Conservation (phyloP, 1,284 basidiomycete species). For the Tilletia setariae region DNA sequence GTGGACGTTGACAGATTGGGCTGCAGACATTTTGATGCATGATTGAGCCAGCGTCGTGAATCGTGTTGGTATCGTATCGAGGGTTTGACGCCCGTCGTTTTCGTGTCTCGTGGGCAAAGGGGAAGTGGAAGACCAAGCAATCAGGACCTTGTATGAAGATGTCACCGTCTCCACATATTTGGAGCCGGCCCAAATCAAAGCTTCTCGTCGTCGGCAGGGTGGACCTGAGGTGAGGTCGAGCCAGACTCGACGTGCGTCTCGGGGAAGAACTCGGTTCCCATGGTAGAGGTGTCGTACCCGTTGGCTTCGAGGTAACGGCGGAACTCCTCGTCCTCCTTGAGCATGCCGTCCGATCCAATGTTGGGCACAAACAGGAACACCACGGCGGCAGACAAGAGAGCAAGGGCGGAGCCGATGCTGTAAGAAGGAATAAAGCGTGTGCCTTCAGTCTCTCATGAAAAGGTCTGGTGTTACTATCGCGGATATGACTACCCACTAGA, state of each 20-base stretch:
- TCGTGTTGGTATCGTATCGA: no score
- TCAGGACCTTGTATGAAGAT: no score
- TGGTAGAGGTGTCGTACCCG: constrained; percentile 43
- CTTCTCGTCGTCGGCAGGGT: neutral
- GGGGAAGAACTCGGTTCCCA: constrained; percentile 28
- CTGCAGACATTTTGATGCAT: no score
- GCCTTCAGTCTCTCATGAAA: neutral
- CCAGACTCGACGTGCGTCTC: neutral
- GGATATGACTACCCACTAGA: constrained; percentile 41
- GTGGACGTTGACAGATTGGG: no score
- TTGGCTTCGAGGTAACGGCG: constrained; percentile 43
- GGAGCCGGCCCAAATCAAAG: neutral
- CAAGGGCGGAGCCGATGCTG: constrained; percentile 62
- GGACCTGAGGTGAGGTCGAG: neutral
- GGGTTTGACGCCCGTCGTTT: no score
- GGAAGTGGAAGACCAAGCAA: no score
- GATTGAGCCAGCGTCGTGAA: no score
- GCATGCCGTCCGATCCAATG: constrained; percentile 74
- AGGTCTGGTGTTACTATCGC: neutral
- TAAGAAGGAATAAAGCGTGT: constrained; percentile 22
- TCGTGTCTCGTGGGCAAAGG: no score
- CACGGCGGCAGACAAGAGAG: constrained; percentile 71
- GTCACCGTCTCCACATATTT: no score
- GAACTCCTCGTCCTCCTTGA: constrained; percentile 68
- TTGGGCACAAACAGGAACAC: constrained; percentile 73